Base-by-base conservation (phyloP, 2,329 filamentous ascomycete genomes). In the Stagonosporopsis chrysanthemi region DNA sequence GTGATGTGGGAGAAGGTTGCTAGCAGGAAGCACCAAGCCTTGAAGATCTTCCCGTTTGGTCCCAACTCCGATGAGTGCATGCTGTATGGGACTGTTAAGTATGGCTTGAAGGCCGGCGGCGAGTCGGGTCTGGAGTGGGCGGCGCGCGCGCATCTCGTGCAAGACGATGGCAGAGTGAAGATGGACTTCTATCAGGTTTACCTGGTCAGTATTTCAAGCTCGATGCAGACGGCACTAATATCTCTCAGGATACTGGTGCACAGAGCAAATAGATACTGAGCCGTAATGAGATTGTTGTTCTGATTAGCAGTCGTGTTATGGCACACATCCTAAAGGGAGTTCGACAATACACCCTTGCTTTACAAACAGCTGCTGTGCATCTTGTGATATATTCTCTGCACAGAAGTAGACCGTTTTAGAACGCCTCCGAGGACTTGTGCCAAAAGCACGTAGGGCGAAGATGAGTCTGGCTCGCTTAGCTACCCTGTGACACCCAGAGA, bases 181-280 rank as follows among this genome's bases (percentile, higher is more conserved):
- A 78, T 84, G 76, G 73, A 77, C 28, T 82, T 80, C 60, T 85
- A 85, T 68, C 82, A 84, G 67, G 82, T 85, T 6, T 85, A 84
- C 65, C 58, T 84, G 63, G 82, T 83, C 59, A 75, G 80, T 75
- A 12, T 31, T 29, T 43, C 28, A 31, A 41, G 26, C 23, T 51
- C 29, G 42, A 29, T 19, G 43, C 15, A 14, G 39, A 43, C 12
- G 22, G 19, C 40, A 35, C 61, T 69, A 40, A 69, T 41, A 14
- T 19, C 7, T 9, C 12, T 6, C 26, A 68, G 66, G 62, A 69
- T 35, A 64, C 64, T 43, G 64, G 58, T 28, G 62, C 58, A 17
- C 60, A 61, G 40, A 48, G 52, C 31, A 61, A 48, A 36, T 61
- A 57, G 48, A 23, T 15, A 4, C 1, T 15, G 14, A 14, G 31